Evolutionary conservation across 768 basidiomycete species (phyloP).

Genomic region (Serpula lacrymans): DNA sequence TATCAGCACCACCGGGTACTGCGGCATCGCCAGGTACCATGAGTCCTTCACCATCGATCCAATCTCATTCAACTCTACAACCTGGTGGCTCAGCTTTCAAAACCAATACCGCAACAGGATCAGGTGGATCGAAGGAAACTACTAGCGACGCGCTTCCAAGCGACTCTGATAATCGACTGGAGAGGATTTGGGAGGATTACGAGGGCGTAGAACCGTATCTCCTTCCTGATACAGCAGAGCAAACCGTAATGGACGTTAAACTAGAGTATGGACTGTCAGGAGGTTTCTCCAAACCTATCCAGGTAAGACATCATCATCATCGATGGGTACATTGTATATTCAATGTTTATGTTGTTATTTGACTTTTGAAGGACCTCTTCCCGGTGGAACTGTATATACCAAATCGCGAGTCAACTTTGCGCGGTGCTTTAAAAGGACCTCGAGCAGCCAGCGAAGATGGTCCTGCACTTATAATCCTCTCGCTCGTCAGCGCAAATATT

Average conservation of each 20-base stretch:
- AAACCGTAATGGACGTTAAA: constrained; percentile 50
- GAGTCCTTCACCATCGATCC: constrained; percentile 29
- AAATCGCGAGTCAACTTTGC: constrained; percentile 58
- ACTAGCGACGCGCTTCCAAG: constrained; percentile 49
- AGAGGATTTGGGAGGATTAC: constrained; percentile 85
- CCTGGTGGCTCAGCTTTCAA: constrained; percentile 11
- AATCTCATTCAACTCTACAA: constrained; percentile 31
- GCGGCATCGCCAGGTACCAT: constrained; percentile 30
- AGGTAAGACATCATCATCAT: constrained; percentile 37
- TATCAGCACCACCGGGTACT: constrained; percentile 17
- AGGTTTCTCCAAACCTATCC: constrained; percentile 49
- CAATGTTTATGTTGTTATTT: constrained; percentile 3
- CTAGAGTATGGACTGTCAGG: constrained; percentile 50
- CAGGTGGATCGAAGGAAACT: too few relatives aligned
- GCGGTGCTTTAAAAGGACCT: constrained; percentile 28
- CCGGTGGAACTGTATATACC: constrained; percentile 72
- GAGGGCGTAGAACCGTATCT: constrained; percentile 76
- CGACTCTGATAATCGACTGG: constrained; percentile 83
- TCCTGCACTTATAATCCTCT: constrained; percentile 83
- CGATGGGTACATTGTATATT: background rate
- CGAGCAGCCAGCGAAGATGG: constrained; percentile 74
- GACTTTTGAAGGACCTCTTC: constrained; percentile 57
- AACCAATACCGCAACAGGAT: constrained; percentile 17
- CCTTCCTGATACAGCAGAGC: constrained; percentile 42
- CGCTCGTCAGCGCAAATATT: constrained; percentile 83